Percentiles rank a stretch among this genome's conserved stretches.
Evolutionary conservation across 1,284 basidiomycete species (phyloP).

Genomic region (Irpex lacteus): DNA sequence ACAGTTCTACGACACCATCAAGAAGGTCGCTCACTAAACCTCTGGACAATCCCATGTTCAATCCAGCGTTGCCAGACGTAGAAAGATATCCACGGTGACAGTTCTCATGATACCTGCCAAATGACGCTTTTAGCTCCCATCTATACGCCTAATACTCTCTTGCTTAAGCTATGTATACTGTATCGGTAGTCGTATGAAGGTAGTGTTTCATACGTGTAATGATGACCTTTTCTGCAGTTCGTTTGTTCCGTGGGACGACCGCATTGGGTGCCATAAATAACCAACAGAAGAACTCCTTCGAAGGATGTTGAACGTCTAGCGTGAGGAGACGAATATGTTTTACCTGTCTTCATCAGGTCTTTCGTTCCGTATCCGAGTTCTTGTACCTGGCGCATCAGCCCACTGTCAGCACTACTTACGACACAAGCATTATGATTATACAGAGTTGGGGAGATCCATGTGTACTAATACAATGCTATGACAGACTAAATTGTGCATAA

Average conservation of each 20-base stretch:
- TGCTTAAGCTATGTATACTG: not conserved
- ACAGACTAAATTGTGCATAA: not conserved
- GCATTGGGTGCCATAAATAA: not conserved
- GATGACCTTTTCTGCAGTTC: not conserved
- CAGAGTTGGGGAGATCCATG: not conserved
- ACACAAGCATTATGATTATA: not conserved
- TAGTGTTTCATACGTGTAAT: not conserved
- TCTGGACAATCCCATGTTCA: not conserved
- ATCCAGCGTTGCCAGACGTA: not conserved
- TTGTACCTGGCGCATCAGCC: not conserved
- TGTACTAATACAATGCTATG: not conserved
- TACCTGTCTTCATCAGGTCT: not conserved
- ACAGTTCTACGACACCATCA: constrained; percentile 50
- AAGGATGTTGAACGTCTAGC: not conserved
- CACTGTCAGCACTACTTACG: not conserved
- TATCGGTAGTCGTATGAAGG: not conserved
- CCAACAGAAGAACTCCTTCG: not conserved
- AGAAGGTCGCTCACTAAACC: constrained; percentile 30
- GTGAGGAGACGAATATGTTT: not conserved
- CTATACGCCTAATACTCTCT: not conserved
- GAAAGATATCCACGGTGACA: not conserved
- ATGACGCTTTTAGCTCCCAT: not conserved
- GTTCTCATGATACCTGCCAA: not conserved
- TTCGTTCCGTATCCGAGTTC: not conserved
- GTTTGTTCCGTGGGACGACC: not conserved